phyloP scores from a whole-genome alignment of 345 rosid genomes.

The Bretschneidera sinensis region DNA sequence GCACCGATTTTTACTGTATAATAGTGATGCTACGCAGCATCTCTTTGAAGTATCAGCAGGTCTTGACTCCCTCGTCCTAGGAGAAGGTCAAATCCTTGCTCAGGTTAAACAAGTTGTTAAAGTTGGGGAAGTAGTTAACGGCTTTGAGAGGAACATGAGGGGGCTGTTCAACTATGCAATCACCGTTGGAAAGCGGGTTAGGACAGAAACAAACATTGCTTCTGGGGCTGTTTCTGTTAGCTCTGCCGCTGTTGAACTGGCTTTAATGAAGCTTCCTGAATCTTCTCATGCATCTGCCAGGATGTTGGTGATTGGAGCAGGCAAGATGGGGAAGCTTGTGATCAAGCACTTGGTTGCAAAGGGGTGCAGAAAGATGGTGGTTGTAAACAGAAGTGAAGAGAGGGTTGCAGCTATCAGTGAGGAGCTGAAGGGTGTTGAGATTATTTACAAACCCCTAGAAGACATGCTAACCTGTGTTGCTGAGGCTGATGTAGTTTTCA shows the following conservation, averaged over 20 bases:
- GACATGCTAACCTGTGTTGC: conserved; percentile 71
- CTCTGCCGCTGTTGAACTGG: conserved; percentile 77
- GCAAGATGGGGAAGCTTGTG: conserved; percentile 86
- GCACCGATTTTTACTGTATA: conserved; percentile 75
- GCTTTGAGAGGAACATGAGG: conserved; percentile 65
- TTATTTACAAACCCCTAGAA: conserved; percentile 59
- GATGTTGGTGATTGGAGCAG: conserved; percentile 66
- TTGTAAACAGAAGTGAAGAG: conserved; percentile 67
- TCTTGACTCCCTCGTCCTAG: conserved; percentile 75
- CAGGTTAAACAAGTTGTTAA: conserved; percentile 77
- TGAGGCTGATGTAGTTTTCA: conserved; percentile 86
- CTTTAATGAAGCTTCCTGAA: conserved; percentile 61
- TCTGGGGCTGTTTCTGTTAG: conserved; percentile 82
- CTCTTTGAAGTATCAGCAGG: conserved; percentile 97
- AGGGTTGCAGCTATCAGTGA: conserved; percentile 76
- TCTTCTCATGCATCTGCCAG: conserved; percentile 43
- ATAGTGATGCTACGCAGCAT: conserved; percentile 86
- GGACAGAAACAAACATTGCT: conserved; percentile 68
- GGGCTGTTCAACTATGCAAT: conserved; percentile 76
- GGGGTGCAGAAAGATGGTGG: conserved; percentile 60
- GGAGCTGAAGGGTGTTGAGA: conserved; percentile 62
- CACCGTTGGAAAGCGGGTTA: conserved; percentile 66
- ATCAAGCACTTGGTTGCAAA: conserved; percentile 74
- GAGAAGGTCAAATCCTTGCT: conserved; percentile 82
- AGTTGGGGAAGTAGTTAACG: conserved; percentile 73